Base-by-base conservation (phyloP, 2,329 filamentous ascomycete genomes). In the Reticulascus tulasneorum region DNA sequence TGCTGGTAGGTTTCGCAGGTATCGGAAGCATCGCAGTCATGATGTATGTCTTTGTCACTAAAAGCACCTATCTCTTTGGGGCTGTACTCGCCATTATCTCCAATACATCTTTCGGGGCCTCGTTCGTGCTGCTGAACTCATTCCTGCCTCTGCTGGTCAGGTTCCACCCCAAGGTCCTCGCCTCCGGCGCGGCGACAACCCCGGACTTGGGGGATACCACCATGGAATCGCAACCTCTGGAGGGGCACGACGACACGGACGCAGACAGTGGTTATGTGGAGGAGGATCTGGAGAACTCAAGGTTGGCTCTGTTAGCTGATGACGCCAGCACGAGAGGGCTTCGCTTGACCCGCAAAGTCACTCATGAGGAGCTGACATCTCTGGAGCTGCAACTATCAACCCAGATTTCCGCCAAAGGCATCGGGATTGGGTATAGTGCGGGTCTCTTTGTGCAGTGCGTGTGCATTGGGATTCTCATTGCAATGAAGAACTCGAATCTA, bases 91-190 rank as follows among this genome's bases (percentile, higher is more conserved):
- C 93, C 20, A 87, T 97, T 46, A 69, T 97, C 32, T 86, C 90
- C 23, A 97, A 97, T 58, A 94, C 88, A 2, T 91, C 88, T 28
- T 94, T 96, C 55, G 93, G 93, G 16, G 89, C 90, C 12, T 95
- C 89, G 0, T 97, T 95, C 58, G 93, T 98, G 4, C 73, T 98
- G 10, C 68, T 98, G 29, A 98, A 98, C 63, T 95, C 90, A 1
- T 98, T 96, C 53, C 68, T 98, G 27, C 93, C 93, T 0, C 69
- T 98, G 8, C 73, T 98, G 9, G 93, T 97, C 38, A 79, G 91
- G 29, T 81, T 94, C 55, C 89, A 97, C 58, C 83, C 86, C 1
- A 66, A 67, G 12, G 42, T 71, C 3, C 15, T 38, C n/a, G 44
- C 38, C 4, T 41, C 41, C 46, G 50, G 39, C 49, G 54, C 27